These are phyloP conservation scores for Tolypocladium endophyticum DNA, from an alignment of 2,329 filamentous ascomycete genomes.

Conservation along the genomic window DNA sequence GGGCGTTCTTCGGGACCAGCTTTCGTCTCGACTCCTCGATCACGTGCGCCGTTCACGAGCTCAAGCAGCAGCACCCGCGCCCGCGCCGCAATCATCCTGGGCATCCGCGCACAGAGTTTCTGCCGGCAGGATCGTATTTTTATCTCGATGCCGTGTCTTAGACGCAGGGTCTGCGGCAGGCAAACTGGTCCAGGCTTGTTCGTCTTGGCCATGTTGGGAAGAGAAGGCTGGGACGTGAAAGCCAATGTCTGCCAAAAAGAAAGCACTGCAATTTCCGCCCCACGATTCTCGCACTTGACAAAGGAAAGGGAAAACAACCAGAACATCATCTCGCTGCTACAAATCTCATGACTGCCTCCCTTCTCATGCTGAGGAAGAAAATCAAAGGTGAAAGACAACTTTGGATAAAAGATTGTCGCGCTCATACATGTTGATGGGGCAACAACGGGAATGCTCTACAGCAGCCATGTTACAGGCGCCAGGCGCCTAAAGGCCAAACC, in stretches of 20 bases:
- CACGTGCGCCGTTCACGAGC: neutral
- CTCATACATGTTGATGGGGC: neutral
- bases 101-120: neutral
- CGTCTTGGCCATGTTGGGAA: neutral
- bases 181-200: neutral
- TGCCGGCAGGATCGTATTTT: neutral
- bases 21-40: neutral
- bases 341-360: neutral
- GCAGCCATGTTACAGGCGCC: neutral
- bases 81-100: too few relatives aligned
- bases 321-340: neutral
- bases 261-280: neutral
- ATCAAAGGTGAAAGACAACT: neutral
- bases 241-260: neutral
- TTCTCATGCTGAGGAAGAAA: neutral
- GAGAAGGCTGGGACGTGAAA: neutral
- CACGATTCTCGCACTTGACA: neutral
- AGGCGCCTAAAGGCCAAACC: neutral
- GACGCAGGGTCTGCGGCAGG: neutral
- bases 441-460: neutral
- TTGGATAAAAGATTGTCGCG: too few relatives aligned
- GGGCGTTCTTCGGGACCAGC: neutral
- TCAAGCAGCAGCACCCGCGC: too few relatives aligned
- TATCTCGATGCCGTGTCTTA: neutral
- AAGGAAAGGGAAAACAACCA: neutral